Conservation (phyloP, 176 grass and related monocot species). For the Lolium rigidum region DNA sequence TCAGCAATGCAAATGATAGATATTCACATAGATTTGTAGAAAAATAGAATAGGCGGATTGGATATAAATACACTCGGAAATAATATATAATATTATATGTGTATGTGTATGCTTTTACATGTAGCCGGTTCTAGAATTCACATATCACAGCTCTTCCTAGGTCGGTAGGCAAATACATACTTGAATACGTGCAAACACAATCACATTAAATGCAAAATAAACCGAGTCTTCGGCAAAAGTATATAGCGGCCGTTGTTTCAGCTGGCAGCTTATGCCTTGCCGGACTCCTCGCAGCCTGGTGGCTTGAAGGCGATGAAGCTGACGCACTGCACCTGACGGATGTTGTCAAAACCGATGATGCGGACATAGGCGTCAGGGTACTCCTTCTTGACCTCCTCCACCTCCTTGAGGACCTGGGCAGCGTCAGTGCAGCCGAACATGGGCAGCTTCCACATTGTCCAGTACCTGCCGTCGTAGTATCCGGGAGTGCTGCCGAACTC, state of each 20-base stretch:
- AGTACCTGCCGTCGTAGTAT: conserved; percentile 57
- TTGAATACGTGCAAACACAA: too few species aligned
- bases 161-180: too few species aligned
- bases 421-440: conserved; percentile 49
- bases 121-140: too few species aligned
- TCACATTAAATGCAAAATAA: too few species aligned
- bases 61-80: too few species aligned
- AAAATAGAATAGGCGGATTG: too few species aligned
- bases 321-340: background rate
- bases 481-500: conserved; percentile 43
- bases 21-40: too few species aligned
- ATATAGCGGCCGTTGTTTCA: too few species aligned
- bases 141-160: too few species aligned
- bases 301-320: background rate
- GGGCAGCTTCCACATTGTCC: background rate
- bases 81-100: too few species aligned
- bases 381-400: background rate
- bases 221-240: too few species aligned
- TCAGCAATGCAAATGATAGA: background rate
- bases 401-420: background rate
- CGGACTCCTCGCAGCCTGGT: background rate
- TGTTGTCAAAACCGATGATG: background rate
- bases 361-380: background rate
- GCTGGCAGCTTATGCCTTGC: background rate
- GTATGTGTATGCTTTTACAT: too few species aligned